These are phyloP conservation scores for Thymus quinquecostatus DNA, from an alignment of 257 asterid genomes.

Conservation along the genomic window DNA sequence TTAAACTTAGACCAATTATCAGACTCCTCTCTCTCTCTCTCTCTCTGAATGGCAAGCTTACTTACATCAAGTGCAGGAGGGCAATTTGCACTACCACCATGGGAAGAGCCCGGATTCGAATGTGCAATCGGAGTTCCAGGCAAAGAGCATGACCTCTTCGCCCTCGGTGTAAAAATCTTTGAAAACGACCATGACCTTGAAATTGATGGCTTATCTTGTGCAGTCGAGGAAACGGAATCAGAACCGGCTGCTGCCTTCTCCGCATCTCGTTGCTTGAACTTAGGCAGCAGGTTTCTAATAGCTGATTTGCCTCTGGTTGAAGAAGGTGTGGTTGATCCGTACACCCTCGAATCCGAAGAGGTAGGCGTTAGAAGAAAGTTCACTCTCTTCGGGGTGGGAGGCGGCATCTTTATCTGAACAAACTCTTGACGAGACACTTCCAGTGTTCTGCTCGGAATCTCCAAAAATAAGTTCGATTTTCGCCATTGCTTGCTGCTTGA, in stretches of 20 bases:
- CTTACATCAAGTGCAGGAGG: slow-evolving; percentile 54
- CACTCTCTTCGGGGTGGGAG: slow-evolving; percentile 76
- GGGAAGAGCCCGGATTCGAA: slow-evolving; percentile 51
- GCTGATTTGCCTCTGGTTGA: slow-evolving; percentile 55
- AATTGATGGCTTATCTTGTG: slow-evolving; percentile 59
- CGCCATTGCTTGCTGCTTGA: slow-evolving; percentile 63
- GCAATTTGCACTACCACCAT: slow-evolving; percentile 42
- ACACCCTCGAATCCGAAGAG: slow-evolving; percentile 50
- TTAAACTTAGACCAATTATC: too few species aligned
- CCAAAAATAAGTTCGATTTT: slow-evolving; percentile 73
- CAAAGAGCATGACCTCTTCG: slow-evolving; percentile 62
- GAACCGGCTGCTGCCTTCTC: slow-evolving; percentile 45
- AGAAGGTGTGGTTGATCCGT: slow-evolving; percentile 56
- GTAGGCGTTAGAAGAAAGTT: slow-evolving; percentile 67
- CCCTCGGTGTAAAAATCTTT: slow-evolving; percentile 76
- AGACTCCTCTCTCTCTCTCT: background rate
- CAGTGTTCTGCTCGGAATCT: slow-evolving; percentile 66
- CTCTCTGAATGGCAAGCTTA: background rate
- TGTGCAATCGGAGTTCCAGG: slow-evolving; percentile 64
- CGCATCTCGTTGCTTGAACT: slow-evolving; percentile 53
- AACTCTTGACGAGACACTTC: slow-evolving; percentile 61
- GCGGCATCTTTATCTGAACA: slow-evolving; percentile 69
- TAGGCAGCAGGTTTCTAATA: slow-evolving; percentile 62
- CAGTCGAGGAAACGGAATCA: slow-evolving; percentile 49
- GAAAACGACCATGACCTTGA: slow-evolving; percentile 73